Base-by-base conservation (phyloP, 208 protist genomes). In the Angomonas deanei region DNA sequence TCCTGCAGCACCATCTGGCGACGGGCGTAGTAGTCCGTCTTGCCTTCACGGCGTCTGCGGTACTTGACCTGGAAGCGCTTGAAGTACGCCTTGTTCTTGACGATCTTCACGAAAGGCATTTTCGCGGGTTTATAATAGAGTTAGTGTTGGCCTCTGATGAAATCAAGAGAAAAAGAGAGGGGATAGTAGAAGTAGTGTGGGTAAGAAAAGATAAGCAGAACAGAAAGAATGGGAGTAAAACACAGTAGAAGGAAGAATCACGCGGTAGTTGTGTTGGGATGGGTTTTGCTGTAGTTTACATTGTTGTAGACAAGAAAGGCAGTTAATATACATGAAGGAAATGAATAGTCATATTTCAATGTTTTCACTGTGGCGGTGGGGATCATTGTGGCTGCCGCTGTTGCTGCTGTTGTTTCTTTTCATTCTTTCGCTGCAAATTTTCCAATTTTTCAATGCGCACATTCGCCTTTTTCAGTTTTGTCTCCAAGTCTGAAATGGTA, bases 11-110 rank as follows among this genome's bases (percentile, higher is more conserved):
- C 92, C 32, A 99, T 89, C 50, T 87, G 74, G 61, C 96, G 80
- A 70, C 98, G 91, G 34, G 94, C 94, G 57, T 93, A 86, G 91
- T 99, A 99, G 83, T 99, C 98, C 58, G 98, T 99, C 84, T 99
- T 98, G 61, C 98, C 97, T 82, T 99, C 98, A 70, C 98, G 91
- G 68, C 97, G 82, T 58, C 57, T 79, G 60, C 98, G 86, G 92
- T 97, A 99, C 86, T 99, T 88, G 69, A 98, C 95, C 91, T 99
- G 97, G 83, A 87, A 99, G 73, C 97, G 86, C 86, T 98, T 98
- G 97, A 98, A 99, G 92, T 99, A 99, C 76, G 84, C 83, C 81
- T 92, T 95, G 82, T 88, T 93, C 87, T 93, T 93, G 65, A 91
- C 84, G 66, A 93, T 73, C 82, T 93, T 93, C 17, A 93, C 86